Base-by-base conservation (phyloP, 495 filamentous ascomycete species). In the Neurospora tetrasperma region DNA sequence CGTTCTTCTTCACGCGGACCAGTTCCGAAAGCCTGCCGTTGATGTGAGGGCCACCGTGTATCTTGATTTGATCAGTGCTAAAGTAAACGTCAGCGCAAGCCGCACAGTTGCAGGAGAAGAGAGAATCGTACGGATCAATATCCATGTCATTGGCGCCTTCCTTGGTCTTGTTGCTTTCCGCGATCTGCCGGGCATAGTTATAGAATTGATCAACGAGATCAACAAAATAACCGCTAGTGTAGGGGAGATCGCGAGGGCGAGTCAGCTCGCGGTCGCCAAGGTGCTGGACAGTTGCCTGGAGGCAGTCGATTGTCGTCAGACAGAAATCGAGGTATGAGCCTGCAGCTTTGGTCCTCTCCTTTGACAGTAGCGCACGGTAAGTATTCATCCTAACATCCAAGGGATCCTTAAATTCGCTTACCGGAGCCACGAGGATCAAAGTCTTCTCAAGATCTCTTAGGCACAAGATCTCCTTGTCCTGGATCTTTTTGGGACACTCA, bases 181-280 rank as follows among this genome's bases (percentile, higher is more conserved):
- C 82, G 71, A 89, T 82, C 71, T 87, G 84, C 72, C 84, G 81
- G 43, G 91, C 91, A 86, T 93, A 92, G 71, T 89, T 88, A 77
- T 88, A 88, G 71, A 93, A 91, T 88, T 97, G 93, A 76, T 93
- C 91, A 78, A 94, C 87, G 71, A 97, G 90, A 84, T 98, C 95
- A 79, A 97, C 89, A 77, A 97, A 97, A 84, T 98, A 98, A 74
- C 90, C 90, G 86, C 90, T 91, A 87, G 88, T 93, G 84, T 97
- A 98, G 42, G 93, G 93, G 72, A 90, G 89, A 80, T 98, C 95
- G 79, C 88, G 82, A 54, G 92, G 91, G 74, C 91, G 88, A 62
- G 90, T 91, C 79, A 92, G 90, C 80, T 98, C 95, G 74, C 88
- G 88, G 76, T 93, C 93, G 84, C 87, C 89, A 20, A 97, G 85